These are phyloP conservation scores for Aspergillus awamori DNA, from an alignment of 2,329 filamentous ascomycete species.

Conservation along the genomic window DNA sequence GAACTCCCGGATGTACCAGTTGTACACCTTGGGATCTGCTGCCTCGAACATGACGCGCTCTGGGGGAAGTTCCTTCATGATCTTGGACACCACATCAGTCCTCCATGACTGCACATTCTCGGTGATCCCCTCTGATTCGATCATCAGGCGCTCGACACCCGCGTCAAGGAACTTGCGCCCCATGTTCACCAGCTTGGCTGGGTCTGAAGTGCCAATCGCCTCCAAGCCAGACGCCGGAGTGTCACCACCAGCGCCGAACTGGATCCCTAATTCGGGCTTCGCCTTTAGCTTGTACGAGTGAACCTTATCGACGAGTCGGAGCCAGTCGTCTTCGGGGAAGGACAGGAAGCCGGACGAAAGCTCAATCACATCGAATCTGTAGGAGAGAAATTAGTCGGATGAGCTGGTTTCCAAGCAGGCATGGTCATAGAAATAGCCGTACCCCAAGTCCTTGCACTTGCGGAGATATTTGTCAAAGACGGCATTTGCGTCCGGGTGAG, in stretches of 20 bases:
- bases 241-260: conserved; percentile 61
- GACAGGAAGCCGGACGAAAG: conserved; percentile 58
- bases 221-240: conserved; percentile 52
- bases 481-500: conserved; percentile 48
- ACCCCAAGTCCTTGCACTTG: conserved; percentile 57
- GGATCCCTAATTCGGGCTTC: conserved; percentile 60
- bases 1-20: conserved; percentile 61
- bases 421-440: conserved; percentile 6
- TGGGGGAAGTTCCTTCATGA: conserved; percentile 54
- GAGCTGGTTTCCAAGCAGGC: background rate
- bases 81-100: conserved; percentile 58
- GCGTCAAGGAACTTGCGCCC: conserved; percentile 54
- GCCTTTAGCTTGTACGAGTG: conserved; percentile 54
- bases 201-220: conserved; percentile 53
- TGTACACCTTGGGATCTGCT: conserved; percentile 58
- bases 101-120: conserved; percentile 59
- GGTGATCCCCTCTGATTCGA: conserved; percentile 63
- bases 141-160: conserved; percentile 60
- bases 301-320: conserved; percentile 54
- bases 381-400: conserved; percentile 4
- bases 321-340: conserved; percentile 57
- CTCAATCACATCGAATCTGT: conserved; percentile 58
- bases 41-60: conserved; percentile 63
- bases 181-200: conserved; percentile 53
- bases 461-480: conserved; percentile 57